These are phyloP conservation scores for Penicillium odoratum DNA, from an alignment of 495 filamentous ascomycete genomes.

Conservation along the genomic window DNA sequence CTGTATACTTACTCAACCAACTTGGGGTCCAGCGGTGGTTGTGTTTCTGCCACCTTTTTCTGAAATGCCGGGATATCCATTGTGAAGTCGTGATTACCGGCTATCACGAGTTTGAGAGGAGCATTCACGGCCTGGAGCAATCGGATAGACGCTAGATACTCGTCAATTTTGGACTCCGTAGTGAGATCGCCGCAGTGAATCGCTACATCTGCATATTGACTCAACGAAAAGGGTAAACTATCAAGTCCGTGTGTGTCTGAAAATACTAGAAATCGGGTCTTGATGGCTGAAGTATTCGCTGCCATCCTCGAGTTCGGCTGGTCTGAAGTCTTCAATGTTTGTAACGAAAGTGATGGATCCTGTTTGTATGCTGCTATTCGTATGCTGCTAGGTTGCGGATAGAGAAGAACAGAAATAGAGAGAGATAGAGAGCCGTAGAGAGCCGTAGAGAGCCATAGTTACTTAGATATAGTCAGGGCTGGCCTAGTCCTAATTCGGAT, in stretches of 20 bases:
- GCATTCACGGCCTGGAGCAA: slow-evolving; percentile 55
- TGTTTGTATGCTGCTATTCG: too few relatives aligned
- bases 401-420: too few relatives aligned
- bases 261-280: slow-evolving; percentile 53
- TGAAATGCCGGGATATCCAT: slow-evolving; percentile 50
- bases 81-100: slow-evolving; percentile 71
- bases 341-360: too few relatives aligned
- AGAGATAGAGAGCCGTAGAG: too few relatives aligned
- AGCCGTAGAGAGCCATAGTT: too few relatives aligned
- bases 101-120: slow-evolving; percentile 69
- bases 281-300: slow-evolving; percentile 15
- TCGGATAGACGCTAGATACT: slow-evolving; percentile 50
- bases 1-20: slow-evolving; percentile 33
- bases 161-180: slow-evolving; percentile 52
- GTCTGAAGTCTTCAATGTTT: too few relatives aligned
- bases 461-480: too few relatives aligned
- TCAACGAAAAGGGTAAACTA: slow-evolving; percentile 23
- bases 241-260: slow-evolving; percentile 57
- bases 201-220: slow-evolving; percentile 54
- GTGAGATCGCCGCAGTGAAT: slow-evolving; percentile 74
- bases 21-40: slow-evolving; percentile 23
- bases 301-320: not conserved
- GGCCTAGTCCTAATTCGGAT: too few relatives aligned
- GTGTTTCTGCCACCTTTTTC: slow-evolving; percentile 30
- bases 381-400: too few relatives aligned